Evolutionary conservation across 192 early-diverging fungal species (phyloP).

Genomic region (Coemansia sp.): DNA sequence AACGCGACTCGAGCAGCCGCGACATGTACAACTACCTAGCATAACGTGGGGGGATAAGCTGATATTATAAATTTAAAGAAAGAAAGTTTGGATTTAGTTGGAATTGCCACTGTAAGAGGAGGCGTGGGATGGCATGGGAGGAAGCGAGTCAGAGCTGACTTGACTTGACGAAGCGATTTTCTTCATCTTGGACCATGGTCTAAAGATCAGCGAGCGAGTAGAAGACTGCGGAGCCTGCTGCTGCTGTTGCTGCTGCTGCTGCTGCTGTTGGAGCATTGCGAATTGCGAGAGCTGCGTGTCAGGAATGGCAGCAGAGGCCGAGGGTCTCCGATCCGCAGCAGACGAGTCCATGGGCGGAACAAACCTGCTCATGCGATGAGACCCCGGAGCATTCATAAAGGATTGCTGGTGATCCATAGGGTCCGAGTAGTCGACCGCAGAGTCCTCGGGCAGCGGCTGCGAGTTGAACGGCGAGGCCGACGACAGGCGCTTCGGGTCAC

Average conservation of each 20-base stretch:
- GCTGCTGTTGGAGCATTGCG: slow-evolving; percentile 1
- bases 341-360: slow-evolving; percentile 16
- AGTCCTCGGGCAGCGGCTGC: slow-evolving; percentile 39
- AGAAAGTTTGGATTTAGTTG: slow-evolving; percentile 2
- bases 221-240: slow-evolving; percentile 23
- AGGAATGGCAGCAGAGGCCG: slow-evolving; percentile 17
- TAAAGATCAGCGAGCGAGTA: slow-evolving; percentile 40
- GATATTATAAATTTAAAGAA: neutral
- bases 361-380: slow-evolving; percentile 28
- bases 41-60: neutral
- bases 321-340: slow-evolving; percentile 31
- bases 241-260: slow-evolving; percentile 18
- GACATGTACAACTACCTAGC: slow-evolving; percentile 86
- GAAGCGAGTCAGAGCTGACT: slow-evolving; percentile 30
- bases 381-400: neutral
- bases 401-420: neutral
- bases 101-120: slow-evolving; percentile 32
- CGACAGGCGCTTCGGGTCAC: slow-evolving; percentile 23
- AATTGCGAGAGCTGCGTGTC: slow-evolving; percentile 9
- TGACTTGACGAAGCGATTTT: slow-evolving; percentile 45
- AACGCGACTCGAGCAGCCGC: slow-evolving; percentile 77
- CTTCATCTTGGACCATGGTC: slow-evolving; percentile 53
- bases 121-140: slow-evolving; percentile 37
- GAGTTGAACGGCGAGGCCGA: slow-evolving; percentile 22
- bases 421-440: slow-evolving; percentile 15